Conservation (phyloP, 805 yeast species). For the Diddensiella santjacobensis region DNA sequence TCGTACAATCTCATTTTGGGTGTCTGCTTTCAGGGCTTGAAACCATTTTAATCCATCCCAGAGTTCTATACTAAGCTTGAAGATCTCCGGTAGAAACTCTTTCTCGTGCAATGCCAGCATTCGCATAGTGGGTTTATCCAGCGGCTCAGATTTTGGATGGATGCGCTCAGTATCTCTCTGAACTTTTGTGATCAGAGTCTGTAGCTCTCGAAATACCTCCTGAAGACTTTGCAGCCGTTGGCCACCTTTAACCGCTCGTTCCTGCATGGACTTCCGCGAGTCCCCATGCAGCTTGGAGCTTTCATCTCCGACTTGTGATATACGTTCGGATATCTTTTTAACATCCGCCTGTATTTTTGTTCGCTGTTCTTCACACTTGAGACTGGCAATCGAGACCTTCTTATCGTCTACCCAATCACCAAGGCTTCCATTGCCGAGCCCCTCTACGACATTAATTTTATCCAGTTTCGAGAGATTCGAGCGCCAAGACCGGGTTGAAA, state of each 20-base stretch:
- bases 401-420: conserved; percentile 22
- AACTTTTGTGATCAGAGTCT: conserved; percentile 25
- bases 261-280: neutral
- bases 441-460: neutral
- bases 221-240: conserved; percentile 7
- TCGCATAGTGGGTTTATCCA: conserved; percentile 19
- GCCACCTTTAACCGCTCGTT: neutral
- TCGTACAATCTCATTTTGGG: conserved; percentile 7
- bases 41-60: conserved; percentile 14
- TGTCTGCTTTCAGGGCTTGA: conserved; percentile 5
- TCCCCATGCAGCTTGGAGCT: conserved; percentile 11
- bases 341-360: conserved; percentile 19
- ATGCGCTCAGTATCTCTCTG: conserved; percentile 26
- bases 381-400: conserved; percentile 7
- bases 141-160: conserved; percentile 19
- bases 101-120: conserved; percentile 26
- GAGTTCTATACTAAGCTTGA: conserved; percentile 23
- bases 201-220: conserved; percentile 26
- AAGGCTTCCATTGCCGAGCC: neutral
- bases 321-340: conserved; percentile 22
- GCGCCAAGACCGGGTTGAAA: neutral
- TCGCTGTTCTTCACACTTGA: conserved; percentile 16
- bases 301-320: conserved; percentile 19
- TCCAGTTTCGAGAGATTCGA: neutral
- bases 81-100: conserved; percentile 30